Base-by-base conservation (phyloP, 495 filamentous ascomycete genomes). In the Xylaria grammica region DNA sequence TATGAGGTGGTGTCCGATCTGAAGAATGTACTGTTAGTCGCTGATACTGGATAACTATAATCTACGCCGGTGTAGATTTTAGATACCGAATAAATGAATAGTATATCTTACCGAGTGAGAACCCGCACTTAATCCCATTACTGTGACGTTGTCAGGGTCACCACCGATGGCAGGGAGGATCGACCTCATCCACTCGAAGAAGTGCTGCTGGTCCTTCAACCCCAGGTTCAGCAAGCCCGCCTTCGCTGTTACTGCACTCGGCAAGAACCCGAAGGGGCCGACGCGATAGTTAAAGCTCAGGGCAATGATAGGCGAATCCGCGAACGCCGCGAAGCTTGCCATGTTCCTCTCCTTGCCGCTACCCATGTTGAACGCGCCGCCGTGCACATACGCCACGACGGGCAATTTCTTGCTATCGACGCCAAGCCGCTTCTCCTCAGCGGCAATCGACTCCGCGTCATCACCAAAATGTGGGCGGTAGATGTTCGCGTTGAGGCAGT, bases 201-300 rank as follows among this genome's bases (percentile, higher is more conserved):
- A 74, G 29, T 86, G 69, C 62, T 84, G 79, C 69, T 91, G 89
- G 69, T 92, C 90, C 77, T 85, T 86, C 66, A 92, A 79, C 5
- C 90, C 90, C 30, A 90, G 73, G 68, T 92, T 92, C 24, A 89
- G 78, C 15, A 83, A 34, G 0, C 85, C 84, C 19, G 85, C 83
- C 58, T 85, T 82, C 2, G 82, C 80, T 15, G 81, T 79, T 24
- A 83, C 32, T 5, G 67, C 74, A 1, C 85, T 86, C 27, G 87
- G 81, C 24, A 91, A 69, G 71, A 91, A 92, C 0, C 90, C 90
- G 27, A 92, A 80, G 0, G 89, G 78, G 11, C 86, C 87, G 20
- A 91, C 74, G 2, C 90, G 84, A 65, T 93, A 93, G 70, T 88
- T 89, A 60, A 90, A 88, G 72, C 85, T 86, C 34, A 91, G 77